Conservation (phyloP, 2,329 filamentous ascomycete species). For the Teratosphaeriaceae sp. region DNA sequence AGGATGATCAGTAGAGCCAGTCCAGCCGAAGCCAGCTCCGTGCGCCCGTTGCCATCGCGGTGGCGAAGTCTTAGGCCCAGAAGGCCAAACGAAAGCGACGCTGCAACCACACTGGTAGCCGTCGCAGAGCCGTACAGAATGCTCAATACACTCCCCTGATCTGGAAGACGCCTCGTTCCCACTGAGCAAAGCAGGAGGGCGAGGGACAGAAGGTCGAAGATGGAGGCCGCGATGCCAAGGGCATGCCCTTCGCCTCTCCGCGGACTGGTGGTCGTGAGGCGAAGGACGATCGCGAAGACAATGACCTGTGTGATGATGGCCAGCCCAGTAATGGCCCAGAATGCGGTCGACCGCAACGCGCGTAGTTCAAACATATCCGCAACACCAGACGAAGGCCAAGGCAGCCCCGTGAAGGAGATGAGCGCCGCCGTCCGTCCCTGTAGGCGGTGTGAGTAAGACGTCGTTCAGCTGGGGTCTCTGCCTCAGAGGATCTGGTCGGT, state of each 20-base stretch:
- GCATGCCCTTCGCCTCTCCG: background rate
- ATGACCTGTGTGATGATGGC: conserved; percentile 5
- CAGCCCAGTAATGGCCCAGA: conserved; percentile 8
- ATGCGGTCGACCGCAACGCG: conserved; percentile 4
- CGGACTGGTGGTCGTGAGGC: conserved; percentile 9
- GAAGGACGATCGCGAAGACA: conserved; percentile 8
- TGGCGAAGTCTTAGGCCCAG: conserved; percentile 11
- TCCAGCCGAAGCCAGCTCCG: conserved; percentile 13
- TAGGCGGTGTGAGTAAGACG: background rate
- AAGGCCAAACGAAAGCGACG: conserved; percentile 16
- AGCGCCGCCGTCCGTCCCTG: background rate
- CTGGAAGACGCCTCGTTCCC: conserved; percentile 1
- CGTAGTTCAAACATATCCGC: conserved; percentile 5
- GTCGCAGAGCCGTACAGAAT: background rate
- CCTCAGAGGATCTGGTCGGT: background rate
- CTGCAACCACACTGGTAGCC: conserved; percentile 10
- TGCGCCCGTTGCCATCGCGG: background rate
- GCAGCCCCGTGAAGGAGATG: background rate
- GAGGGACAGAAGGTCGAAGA: conserved; percentile 14
- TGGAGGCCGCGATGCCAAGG: conserved; percentile 13
- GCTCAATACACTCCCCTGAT: background rate
- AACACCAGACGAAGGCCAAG: background rate
- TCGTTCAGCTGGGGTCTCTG: background rate
- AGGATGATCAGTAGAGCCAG: conserved; percentile 22
- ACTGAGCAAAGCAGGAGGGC: conserved; percentile 9